Evolutionary conservation across 352 stramenopile species (phyloP).

Genomic region (Proteromonas lacertae): DNA sequence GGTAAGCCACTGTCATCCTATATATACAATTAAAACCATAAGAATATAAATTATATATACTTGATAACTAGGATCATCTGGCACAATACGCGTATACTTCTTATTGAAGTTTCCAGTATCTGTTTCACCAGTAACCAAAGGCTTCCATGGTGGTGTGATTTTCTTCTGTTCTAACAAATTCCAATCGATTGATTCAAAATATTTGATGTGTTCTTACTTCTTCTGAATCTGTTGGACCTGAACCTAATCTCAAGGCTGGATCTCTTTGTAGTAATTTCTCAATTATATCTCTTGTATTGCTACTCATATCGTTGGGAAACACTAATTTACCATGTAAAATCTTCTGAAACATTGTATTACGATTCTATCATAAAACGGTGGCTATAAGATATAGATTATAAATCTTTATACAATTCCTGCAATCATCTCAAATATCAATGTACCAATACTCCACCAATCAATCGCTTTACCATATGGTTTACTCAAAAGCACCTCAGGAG

Average conservation of each 20-base stretch:
- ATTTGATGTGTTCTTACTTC: conserved; percentile 66
- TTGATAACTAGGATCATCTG: too few relatives aligned
- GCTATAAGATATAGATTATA: conserved; percentile 8
- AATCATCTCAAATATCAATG: conserved; percentile 61
- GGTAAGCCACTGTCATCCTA: too few relatives aligned
- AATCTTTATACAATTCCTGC: background rate
- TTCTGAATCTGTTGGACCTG: conserved; percentile 32
- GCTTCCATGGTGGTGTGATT: conserved; percentile 47
- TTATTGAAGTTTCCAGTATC: conserved; percentile 71
- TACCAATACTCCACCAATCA: conserved; percentile 67
- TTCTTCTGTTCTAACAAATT: conserved; percentile 39
- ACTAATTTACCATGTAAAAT: conserved; percentile 26
- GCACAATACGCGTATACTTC: too few relatives aligned
- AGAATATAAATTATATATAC: too few relatives aligned
- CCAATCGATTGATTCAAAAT: conserved; percentile 58
- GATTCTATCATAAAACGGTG: conserved; percentile 66
- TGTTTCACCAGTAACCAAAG: conserved; percentile 20
- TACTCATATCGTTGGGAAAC: conserved; percentile 7
- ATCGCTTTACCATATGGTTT: conserved; percentile 56
- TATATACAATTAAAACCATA: too few relatives aligned
- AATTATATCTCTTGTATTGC: conserved; percentile 41
- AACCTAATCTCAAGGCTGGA: conserved; percentile 34
- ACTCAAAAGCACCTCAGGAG: conserved; percentile 67
- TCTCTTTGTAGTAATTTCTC: conserved; percentile 45
- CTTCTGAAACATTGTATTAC: conserved; percentile 67